Evolutionary conservation across 2,329 filamentous ascomycete species (phyloP).

Genomic region (Epichloe uncinata): DNA sequence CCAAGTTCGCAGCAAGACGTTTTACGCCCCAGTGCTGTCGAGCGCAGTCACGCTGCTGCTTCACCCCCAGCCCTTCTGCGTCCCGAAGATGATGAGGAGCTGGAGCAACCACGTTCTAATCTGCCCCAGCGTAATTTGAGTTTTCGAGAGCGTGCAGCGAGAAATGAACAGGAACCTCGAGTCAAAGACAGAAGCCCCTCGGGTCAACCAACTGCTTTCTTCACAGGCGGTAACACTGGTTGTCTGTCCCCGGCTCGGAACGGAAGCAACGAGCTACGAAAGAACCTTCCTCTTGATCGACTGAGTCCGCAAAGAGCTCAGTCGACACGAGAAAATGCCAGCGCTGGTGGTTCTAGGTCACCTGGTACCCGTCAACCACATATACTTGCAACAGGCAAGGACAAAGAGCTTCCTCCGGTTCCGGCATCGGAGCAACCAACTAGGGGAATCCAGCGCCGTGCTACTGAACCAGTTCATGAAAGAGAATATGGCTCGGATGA

Average conservation of each 20-base stretch:
- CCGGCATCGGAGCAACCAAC: constrained; percentile 7
- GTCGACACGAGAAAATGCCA: constrained; percentile 28
- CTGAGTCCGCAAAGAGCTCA: constrained; percentile 24
- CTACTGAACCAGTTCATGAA: constrained; percentile 17
- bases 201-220: constrained; percentile 3
- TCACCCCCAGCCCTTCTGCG: constrained; percentile 11
- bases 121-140: constrained; percentile 42
- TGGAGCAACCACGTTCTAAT: constrained; percentile 12
- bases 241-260: constrained; percentile 29
- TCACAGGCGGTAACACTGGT: constrained; percentile 17
- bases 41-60: constrained; percentile 9
- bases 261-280: constrained; percentile 46
- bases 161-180: constrained; percentile 26
- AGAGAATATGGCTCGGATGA: constrained; percentile 16
- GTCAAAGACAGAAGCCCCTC: constrained; percentile 15
- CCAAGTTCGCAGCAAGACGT: neutral
- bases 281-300: constrained; percentile 40
- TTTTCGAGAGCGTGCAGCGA: constrained; percentile 44
- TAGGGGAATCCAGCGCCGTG: constrained; percentile 15
- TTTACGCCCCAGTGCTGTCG: neutral
- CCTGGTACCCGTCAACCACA: constrained; percentile 2
- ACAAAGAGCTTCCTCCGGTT: constrained; percentile 21
- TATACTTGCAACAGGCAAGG: constrained; percentile 8
- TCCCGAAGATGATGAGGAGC: constrained; percentile 10
- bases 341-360: constrained; percentile 4